These are phyloP conservation scores for Capsella bursapastoris DNA, from an alignment of 345 rosid genomes.

Conservation along the genomic window DNA sequence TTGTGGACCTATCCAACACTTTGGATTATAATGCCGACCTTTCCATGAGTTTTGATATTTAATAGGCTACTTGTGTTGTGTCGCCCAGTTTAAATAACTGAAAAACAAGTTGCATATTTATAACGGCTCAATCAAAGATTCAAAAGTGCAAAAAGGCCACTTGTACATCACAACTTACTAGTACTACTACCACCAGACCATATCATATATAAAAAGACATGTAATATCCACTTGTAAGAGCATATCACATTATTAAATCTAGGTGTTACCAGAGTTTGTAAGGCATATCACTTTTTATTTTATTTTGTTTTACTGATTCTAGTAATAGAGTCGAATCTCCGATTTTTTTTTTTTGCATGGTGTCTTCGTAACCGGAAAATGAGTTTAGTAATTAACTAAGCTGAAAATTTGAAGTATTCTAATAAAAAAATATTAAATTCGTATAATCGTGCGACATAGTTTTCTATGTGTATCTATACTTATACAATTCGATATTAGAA, in stretches of 20 bases:
- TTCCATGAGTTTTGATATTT: slow-evolving; percentile 14
- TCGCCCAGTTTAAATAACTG: neutral
- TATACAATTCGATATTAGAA: no score
- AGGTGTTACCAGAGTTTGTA: neutral
- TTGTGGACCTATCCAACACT: slow-evolving; percentile 23
- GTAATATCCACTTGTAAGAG: slow-evolving; percentile 10
- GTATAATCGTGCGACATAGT: neutral
- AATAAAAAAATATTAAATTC: no score
- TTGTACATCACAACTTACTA: slow-evolving; percentile 1
- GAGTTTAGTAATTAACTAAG: no score
- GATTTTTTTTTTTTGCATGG: no score
- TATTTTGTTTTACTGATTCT: no score
- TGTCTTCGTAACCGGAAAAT: no score
- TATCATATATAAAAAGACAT: neutral
- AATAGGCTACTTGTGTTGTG: slow-evolving; percentile 6
- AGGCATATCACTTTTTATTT: no score
- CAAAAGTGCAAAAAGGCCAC: slow-evolving; percentile 11
- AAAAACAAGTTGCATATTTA: slow-evolving; percentile 25
- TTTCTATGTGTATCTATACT: no score
- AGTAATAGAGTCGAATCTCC: no score
- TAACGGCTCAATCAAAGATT: slow-evolving; percentile 34
- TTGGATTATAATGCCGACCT: slow-evolving; percentile 16
- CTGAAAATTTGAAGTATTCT: no score
- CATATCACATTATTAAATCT: no score
- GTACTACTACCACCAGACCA: no score